Percentiles rank a stretch among this genome's conserved stretches.
phyloP scores from a whole-genome alignment of 345 rosid species.

The Atalantia buxifolia region DNA sequence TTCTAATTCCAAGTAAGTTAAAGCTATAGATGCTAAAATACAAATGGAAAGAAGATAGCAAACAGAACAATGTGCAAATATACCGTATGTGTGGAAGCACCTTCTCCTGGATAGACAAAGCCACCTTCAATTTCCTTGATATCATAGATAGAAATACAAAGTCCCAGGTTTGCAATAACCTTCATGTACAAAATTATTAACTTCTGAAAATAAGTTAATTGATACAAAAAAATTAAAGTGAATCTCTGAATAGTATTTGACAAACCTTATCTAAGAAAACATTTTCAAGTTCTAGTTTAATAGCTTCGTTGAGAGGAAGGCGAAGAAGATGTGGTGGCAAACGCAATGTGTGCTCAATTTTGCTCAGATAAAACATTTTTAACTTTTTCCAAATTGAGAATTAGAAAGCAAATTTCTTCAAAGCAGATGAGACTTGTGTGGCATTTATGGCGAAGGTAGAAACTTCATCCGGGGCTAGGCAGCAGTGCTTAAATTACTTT shows the following conservation, averaged over 20 bases:
- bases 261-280: conserved; percentile 80
- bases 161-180: conserved; percentile 77
- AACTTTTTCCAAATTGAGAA: background rate
- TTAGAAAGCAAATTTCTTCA: background rate
- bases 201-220: background rate
- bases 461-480: too few species aligned
- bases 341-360: conserved; percentile 67
- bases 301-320: conserved; percentile 63
- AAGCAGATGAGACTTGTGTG: background rate
- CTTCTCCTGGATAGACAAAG: conserved; percentile 73
- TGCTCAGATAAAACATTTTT: conserved; percentile 72
- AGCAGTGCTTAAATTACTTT: too few species aligned
- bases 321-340: conserved; percentile 73
- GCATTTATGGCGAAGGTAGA: too few species aligned
- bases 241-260: background rate
- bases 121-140: conserved; percentile 62
- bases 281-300: conserved; percentile 55
- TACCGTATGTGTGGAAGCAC: conserved; percentile 85
- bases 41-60: background rate
- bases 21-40: background rate
- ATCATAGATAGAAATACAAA: conserved; percentile 75
- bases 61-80: background rate
- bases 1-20: background rate
- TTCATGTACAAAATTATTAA: conserved; percentile 22
- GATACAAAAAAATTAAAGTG: background rate